Evolutionary conservation across 495 filamentous ascomycete species (phyloP).

Genomic region (Glarea lozoyensis): DNA sequence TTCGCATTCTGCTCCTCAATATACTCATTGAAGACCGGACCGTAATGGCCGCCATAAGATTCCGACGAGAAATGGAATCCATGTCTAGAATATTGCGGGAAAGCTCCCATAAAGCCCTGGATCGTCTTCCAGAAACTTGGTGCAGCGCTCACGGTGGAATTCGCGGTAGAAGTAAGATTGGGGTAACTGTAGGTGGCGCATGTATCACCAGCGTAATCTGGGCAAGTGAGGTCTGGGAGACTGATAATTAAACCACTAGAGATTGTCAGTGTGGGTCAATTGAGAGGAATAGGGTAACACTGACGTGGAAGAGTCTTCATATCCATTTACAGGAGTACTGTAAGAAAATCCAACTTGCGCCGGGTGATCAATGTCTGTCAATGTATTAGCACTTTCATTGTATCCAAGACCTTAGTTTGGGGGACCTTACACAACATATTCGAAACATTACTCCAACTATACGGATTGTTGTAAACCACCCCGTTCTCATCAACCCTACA

Average conservation of each 20-base stretch:
- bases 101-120: constrained; percentile 56
- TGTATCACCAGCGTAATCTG: constrained; percentile 36
- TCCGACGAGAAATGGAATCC: constrained; percentile 52
- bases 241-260: constrained; percentile 11
- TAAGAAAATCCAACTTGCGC: constrained; percentile 52
- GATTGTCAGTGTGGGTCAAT: not conserved
- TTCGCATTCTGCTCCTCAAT: constrained; percentile 58
- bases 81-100: constrained; percentile 48
- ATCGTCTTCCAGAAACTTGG: constrained; percentile 51
- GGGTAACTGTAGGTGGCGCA: constrained; percentile 49
- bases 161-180: constrained; percentile 41
- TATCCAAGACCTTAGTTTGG: not conserved
- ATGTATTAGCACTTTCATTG: not conserved
- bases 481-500: constrained; percentile 39
- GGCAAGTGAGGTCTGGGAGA: constrained; percentile 40
- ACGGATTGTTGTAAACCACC: constrained; percentile 42
- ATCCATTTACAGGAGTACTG: constrained; percentile 42
- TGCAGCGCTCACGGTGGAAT: constrained; percentile 43
- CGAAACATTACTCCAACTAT: constrained; percentile 47
- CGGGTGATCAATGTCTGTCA: constrained; percentile 45
- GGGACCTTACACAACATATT: constrained; percentile 37
- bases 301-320: constrained; percentile 20
- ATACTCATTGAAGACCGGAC: constrained; percentile 54
- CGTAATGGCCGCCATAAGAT: constrained; percentile 60
- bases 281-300: not conserved